These are phyloP conservation scores for Colletotrichum lupini DNA, from an alignment of 2,329 filamentous ascomycete species.

Conservation along the genomic window DNA sequence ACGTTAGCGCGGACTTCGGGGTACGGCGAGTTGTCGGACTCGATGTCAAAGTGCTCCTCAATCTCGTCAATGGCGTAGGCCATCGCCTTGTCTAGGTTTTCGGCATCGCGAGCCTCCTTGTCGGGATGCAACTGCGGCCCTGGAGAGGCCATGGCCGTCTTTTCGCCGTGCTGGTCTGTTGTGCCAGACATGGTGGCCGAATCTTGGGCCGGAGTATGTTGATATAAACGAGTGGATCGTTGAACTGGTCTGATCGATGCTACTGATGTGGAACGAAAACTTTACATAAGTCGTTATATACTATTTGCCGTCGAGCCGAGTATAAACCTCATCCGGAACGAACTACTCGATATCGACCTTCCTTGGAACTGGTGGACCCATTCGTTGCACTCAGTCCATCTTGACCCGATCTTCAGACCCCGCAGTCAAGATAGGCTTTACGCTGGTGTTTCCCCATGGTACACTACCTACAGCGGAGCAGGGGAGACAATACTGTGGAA, in stretches of 20 bases:
- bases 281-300: neutral
- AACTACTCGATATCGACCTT: neutral
- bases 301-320: neutral
- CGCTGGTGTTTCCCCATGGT: slow-evolving; percentile 17
- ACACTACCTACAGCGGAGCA: neutral
- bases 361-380: neutral
- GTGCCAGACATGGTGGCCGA: slow-evolving; percentile 8
- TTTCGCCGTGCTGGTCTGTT: slow-evolving; percentile 1
- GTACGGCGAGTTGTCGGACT: slow-evolving; percentile 46
- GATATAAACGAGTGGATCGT: neutral
- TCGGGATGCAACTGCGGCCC: neutral
- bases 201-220: neutral
- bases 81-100: slow-evolving; percentile 27
- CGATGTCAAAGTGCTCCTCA: slow-evolving; percentile 25
- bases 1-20: slow-evolving; percentile 54
- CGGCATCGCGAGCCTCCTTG: neutral
- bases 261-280: neutral
- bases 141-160: neutral
- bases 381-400: neutral
- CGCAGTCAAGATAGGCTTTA: slow-evolving; percentile 21
- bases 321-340: neutral
- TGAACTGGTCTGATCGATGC: neutral
- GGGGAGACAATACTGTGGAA: neutral
- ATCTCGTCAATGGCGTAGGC: slow-evolving; percentile 26
- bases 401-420: neutral